A percentile compares a stretch with the other conserved stretches of the same genome.
These are phyloP conservation scores for Sclerotinia nivalis DNA, from an alignment of 2,329 filamentous ascomycete species.

Conservation along the genomic window DNA sequence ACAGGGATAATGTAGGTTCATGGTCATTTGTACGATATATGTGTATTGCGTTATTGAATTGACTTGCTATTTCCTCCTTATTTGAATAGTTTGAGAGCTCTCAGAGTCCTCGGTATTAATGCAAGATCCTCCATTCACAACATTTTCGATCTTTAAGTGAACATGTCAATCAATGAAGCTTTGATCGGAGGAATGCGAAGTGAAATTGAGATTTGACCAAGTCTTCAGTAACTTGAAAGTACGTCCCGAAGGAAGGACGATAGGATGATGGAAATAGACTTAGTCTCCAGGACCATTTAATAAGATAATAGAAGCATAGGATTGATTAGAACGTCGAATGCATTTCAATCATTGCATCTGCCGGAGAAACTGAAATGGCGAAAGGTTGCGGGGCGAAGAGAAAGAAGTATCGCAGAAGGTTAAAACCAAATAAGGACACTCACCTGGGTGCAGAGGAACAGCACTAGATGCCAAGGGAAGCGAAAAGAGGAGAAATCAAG, in stretches of 20 bases:
- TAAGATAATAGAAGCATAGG: too few species aligned
- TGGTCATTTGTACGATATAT: background rate
- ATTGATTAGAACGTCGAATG: background rate
- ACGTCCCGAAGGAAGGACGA: too few species aligned
- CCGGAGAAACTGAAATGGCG: background rate
- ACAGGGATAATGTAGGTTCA: background rate
- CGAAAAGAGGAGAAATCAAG: background rate
- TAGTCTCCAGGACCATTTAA: background rate
- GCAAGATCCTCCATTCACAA: too few species aligned
- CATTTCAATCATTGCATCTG: background rate
- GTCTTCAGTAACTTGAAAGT: too few species aligned
- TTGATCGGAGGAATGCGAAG: too few species aligned
- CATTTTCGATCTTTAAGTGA: too few species aligned
- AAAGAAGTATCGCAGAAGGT: background rate
- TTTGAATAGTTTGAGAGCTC: too few species aligned
- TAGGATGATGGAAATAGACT: too few species aligned
- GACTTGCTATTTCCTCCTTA: background rate
- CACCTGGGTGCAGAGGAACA: background rate
- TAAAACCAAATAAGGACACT: background rate
- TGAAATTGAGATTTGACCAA: too few species aligned
- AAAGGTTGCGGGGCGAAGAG: background rate
- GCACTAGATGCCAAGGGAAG: background rate
- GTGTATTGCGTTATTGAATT: background rate
- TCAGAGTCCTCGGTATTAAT: too few species aligned
- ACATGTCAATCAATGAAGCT: too few species aligned